These are phyloP conservation scores for Umbelopsis sp. DNA, from an alignment of 371 early-diverging fungal genomes.

Conservation along the genomic window DNA sequence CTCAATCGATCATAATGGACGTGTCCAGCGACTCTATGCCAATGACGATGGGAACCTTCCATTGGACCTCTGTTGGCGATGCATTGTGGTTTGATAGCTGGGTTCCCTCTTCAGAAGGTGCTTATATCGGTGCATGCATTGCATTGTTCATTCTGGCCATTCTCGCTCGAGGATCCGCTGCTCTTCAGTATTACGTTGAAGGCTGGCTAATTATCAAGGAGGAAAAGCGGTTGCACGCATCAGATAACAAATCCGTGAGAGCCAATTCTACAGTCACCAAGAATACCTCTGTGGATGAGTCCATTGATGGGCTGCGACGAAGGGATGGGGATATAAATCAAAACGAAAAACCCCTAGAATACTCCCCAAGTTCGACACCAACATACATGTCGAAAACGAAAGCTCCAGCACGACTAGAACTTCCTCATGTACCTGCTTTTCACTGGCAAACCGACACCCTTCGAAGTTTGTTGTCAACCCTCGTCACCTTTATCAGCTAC, in stretches of 20 bases:
- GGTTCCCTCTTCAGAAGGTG: conserved; percentile 52
- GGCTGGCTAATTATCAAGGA: conserved; percentile 31
- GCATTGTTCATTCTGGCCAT: conserved; percentile 57
- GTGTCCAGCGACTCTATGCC: conserved; percentile 18
- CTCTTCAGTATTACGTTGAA: conserved; percentile 54
- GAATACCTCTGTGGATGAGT: conserved; percentile 4
- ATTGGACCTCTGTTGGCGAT: conserved; percentile 45
- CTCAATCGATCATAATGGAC: conserved; percentile 17
- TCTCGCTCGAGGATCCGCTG: conserved; percentile 52
- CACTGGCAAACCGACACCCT: conserved; percentile 55
- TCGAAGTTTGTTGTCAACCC: conserved; percentile 51
- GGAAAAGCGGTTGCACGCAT: background rate
- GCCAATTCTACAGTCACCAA: background rate
- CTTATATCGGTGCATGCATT: conserved; percentile 60
- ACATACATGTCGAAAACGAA: background rate
- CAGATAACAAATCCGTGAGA: background rate
- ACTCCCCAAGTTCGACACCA: background rate
- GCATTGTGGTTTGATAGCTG: conserved; percentile 46
- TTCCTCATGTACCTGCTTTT: conserved; percentile 54
- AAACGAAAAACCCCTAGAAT: background rate
- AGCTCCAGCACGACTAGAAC: conserved; percentile 27
- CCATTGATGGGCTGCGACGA: conserved; percentile 14
- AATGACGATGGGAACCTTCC: conserved; percentile 51
- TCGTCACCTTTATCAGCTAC: conserved; percentile 60
- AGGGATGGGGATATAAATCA: background rate